A percentile compares a stretch with the other conserved stretches of the same genome.
phyloP scores from a whole-genome alignment of 139 green algal species.

The Picochlorum sp. region DNA sequence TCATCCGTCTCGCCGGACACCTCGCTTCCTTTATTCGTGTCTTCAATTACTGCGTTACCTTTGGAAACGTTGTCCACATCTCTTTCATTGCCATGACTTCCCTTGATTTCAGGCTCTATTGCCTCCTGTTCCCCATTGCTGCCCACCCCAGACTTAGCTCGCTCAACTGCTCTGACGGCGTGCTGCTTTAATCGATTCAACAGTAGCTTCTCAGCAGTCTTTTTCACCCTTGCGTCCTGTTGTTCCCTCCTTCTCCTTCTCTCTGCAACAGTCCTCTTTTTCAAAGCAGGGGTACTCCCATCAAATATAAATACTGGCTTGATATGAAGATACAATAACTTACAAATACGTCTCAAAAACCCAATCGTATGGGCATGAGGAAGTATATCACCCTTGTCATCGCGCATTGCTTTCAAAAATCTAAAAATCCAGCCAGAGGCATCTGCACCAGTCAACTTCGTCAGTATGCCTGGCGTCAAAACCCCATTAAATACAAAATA shows the following conservation, averaged over 20 bases:
- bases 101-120: too few relatives aligned
- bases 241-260: constrained; percentile 53
- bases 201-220: constrained; percentile 90
- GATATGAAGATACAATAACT: constrained; percentile 88
- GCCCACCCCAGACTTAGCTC: background rate
- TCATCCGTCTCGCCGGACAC: background rate
- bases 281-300: constrained; percentile 85
- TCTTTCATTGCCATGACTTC: background rate
- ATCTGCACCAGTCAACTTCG: constrained; percentile 47
- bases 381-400: constrained; percentile 84
- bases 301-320: constrained; percentile 98
- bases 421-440: constrained; percentile 94
- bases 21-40: background rate
- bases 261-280: constrained; percentile 72
- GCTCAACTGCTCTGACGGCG: constrained; percentile 9
- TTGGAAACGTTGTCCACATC: background rate
- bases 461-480: constrained; percentile 3
- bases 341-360: constrained; percentile 94
- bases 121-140: background rate
- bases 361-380: constrained; percentile 89
- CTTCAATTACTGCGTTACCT: background rate
- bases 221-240: constrained; percentile 55
- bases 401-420: constrained; percentile 94
- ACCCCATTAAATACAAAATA: background rate
- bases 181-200: constrained; percentile 75